Conservation (phyloP, 352 stramenopile species). For the Phytophthora niederhauseri region DNA sequence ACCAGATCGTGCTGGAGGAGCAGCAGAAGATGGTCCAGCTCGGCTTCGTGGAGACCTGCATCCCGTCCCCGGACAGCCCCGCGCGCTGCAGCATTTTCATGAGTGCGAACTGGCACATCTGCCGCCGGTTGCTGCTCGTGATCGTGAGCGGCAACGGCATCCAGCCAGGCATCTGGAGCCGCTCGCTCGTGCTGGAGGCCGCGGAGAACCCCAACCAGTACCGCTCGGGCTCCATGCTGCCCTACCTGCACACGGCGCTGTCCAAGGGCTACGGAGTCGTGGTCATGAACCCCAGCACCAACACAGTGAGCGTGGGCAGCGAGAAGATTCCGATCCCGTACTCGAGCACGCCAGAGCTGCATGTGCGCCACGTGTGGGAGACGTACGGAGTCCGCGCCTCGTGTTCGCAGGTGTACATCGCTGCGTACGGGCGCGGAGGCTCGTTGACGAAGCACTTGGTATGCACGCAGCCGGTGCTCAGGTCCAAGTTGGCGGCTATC, state of each 20-base stretch:
- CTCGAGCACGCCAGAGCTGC: slow-evolving; percentile 78
- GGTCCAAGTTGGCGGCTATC: slow-evolving; percentile 69
- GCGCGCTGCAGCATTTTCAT: slow-evolving; percentile 84
- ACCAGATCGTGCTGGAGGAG: slow-evolving; percentile 86
- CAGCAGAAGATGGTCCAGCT: slow-evolving; percentile 87
- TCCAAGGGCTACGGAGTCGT: slow-evolving; percentile 85
- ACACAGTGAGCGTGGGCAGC: slow-evolving; percentile 68
- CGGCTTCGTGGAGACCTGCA: slow-evolving; percentile 84
- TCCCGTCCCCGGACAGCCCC: slow-evolving; percentile 67
- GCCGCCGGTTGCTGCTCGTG: slow-evolving; percentile 70
- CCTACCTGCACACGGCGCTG: slow-evolving; percentile 80
- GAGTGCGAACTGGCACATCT: slow-evolving; percentile 87
- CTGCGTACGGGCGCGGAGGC: slow-evolving; percentile 75
- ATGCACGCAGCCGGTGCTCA: slow-evolving; percentile 66
- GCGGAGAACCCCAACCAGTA: slow-evolving; percentile 77
- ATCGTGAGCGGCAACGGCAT: slow-evolving; percentile 87
- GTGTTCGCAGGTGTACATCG: slow-evolving; percentile 83
- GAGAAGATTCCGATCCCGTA: slow-evolving; percentile 81
- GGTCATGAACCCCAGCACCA: slow-evolving; percentile 83
- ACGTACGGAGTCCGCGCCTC: slow-evolving; percentile 72
- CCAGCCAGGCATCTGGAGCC: slow-evolving; percentile 87
- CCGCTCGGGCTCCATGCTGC: slow-evolving; percentile 82
- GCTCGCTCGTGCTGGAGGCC: slow-evolving; percentile 79
- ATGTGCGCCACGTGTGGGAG: slow-evolving; percentile 87
- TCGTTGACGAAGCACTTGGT: slow-evolving; percentile 79